Conservation (phyloP, 768 basidiomycete species). For the Amanita phalloides region DNA sequence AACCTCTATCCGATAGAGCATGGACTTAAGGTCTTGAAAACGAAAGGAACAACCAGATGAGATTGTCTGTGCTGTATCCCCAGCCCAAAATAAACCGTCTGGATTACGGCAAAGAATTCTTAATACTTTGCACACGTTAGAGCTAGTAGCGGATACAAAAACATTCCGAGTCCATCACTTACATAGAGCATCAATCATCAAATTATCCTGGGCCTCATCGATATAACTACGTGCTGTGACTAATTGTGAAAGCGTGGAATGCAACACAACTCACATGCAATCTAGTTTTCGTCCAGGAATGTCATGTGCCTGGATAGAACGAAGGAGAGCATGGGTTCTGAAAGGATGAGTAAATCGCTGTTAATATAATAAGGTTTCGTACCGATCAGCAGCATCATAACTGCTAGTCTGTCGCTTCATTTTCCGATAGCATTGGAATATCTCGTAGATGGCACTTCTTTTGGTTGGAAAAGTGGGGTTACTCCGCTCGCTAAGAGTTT, state of each 20-base stretch:
- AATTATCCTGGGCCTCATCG: conserved; percentile 66
- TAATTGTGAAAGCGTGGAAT: background rate
- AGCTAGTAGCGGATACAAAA: background rate
- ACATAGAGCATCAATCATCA: conserved; percentile 56
- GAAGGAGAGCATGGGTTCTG: conserved; percentile 43
- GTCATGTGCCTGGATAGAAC: conserved; percentile 17
- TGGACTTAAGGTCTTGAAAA: conserved; percentile 63
- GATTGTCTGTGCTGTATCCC: conserved; percentile 74
- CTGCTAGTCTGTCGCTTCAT: conserved; percentile 31
- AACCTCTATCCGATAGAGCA: conserved; percentile 54
- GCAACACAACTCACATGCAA: conserved; percentile 33
- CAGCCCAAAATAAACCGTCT: conserved; percentile 67
- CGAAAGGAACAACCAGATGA: conserved; percentile 62
- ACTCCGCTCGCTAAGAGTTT: conserved; percentile 35
- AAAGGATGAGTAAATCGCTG: background rate
- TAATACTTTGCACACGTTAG: conserved; percentile 31
- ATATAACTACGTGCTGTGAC: conserved; percentile 36
- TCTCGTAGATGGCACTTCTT: conserved; percentile 34
- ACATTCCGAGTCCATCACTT: conserved; percentile 12
- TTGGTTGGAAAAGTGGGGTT: conserved; percentile 45
- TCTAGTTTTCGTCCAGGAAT: conserved; percentile 37
- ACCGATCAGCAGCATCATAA: conserved; percentile 55
- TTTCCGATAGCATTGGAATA: conserved; percentile 43
- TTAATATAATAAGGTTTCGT: background rate
- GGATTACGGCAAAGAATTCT: conserved; percentile 52